Conservation (phyloP, 208 protist species). For the Angomonas deanei region DNA sequence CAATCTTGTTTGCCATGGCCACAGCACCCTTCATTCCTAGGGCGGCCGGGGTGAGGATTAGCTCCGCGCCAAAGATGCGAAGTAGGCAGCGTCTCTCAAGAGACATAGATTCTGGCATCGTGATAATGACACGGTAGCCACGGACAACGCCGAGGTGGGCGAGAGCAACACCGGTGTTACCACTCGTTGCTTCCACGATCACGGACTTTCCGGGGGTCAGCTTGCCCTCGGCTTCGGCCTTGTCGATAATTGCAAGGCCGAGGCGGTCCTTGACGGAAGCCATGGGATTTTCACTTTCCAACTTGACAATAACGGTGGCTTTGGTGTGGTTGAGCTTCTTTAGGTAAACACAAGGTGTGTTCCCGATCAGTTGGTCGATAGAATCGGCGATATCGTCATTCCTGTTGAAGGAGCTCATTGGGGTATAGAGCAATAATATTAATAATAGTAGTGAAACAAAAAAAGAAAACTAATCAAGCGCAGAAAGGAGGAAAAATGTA, state of each 20-base stretch:
- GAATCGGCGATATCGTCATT: slow-evolving; percentile 52
- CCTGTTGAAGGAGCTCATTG: slow-evolving; percentile 31
- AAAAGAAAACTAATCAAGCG: neutral
- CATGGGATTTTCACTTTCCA: slow-evolving; percentile 85
- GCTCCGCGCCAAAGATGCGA: slow-evolving; percentile 78
- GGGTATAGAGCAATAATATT: neutral
- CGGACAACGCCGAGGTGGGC: slow-evolving; percentile 71
- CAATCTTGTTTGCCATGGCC: slow-evolving; percentile 75
- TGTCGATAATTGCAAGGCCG: slow-evolving; percentile 69
- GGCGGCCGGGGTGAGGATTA: slow-evolving; percentile 85
- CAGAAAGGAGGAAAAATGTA: neutral
- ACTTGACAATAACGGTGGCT: slow-evolving; percentile 79
- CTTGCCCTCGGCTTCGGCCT: slow-evolving; percentile 77
- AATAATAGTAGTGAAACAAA: slow-evolving; percentile 3
- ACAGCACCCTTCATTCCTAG: slow-evolving; percentile 88
- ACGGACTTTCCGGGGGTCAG: slow-evolving; percentile 75
- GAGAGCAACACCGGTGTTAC: slow-evolving; percentile 87
- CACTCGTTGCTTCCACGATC: slow-evolving; percentile 86
- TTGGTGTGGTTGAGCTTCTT: slow-evolving; percentile 71
- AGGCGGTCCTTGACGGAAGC: slow-evolving; percentile 87
- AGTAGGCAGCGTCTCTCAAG: slow-evolving; percentile 80
- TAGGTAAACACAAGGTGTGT: slow-evolving; percentile 87
- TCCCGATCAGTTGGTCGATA: slow-evolving; percentile 80
- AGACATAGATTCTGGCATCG: slow-evolving; percentile 91
- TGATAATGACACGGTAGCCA: slow-evolving; percentile 88